A percentile compares a stretch with the other conserved stretches of the same genome.
Evolutionary conservation across 78 protist species (phyloP).

Genomic region (Emiliania huxleyi): DNA sequence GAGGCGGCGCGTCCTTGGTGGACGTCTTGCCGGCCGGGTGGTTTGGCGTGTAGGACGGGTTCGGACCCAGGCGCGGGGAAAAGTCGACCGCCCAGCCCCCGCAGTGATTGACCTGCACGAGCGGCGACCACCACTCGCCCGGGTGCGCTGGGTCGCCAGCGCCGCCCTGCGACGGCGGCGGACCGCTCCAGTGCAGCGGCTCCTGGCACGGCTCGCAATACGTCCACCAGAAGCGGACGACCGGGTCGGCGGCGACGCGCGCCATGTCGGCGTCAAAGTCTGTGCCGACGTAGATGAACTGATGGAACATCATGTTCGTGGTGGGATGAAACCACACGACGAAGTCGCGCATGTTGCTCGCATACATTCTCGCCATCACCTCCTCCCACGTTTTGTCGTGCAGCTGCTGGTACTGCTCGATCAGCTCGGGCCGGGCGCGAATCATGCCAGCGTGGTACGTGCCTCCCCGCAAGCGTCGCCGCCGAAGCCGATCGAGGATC

Average conservation of each 20-base stretch:
- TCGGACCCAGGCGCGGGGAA: no score
- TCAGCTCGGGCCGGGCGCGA: no score
- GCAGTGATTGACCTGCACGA: no score
- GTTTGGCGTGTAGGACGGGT: no score
- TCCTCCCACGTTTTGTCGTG: constrained; percentile 35
- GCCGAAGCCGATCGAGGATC: no score
- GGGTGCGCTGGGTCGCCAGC: constrained; percentile 6
- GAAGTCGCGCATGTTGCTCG: background rate
- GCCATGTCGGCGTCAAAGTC: constrained; percentile 1
- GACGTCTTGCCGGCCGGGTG: no score
- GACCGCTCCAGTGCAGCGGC: background rate
- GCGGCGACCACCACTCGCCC: no score
- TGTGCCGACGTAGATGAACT: background rate
- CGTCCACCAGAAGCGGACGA: constrained; percentile 4
- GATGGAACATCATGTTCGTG: background rate
- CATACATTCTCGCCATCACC: constrained; percentile 10
- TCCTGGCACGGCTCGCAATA: constrained; percentile 32
- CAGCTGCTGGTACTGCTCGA: no score
- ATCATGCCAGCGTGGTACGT: no score
- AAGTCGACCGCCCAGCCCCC: no score
- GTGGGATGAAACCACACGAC: background rate
- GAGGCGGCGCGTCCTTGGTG: no score
- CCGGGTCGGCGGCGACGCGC: background rate
- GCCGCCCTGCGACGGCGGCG: constrained; percentile 29
- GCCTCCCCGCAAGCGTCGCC: no score